Percentiles rank a stretch among this genome's conserved stretches.
phyloP scores from a whole-genome alignment of 805 yeast genomes.

The Wickerhamiella nectarea region DNA sequence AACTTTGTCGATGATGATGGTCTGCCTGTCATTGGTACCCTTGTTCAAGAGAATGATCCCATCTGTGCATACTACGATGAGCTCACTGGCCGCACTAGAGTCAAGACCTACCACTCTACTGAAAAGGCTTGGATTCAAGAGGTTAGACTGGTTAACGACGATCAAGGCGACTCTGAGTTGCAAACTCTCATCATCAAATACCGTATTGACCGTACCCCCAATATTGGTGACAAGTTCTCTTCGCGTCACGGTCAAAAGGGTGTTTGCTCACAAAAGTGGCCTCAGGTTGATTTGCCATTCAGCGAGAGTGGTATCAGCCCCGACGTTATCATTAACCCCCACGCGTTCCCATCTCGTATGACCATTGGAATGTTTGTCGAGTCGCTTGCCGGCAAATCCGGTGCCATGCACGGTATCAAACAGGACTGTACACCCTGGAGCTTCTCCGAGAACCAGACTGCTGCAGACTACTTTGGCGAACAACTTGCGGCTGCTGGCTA shows the following conservation, averaged over 20 bases:
- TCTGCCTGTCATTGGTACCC: slow-evolving; percentile 74
- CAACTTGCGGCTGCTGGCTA: slow-evolving; percentile 80
- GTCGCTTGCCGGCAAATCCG: slow-evolving; percentile 96
- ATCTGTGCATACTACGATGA: slow-evolving; percentile 88
- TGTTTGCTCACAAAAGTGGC: slow-evolving; percentile 98
- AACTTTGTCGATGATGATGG: slow-evolving; percentile 85
- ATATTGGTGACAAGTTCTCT: slow-evolving; percentile 95
- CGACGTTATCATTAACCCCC: slow-evolving; percentile 94
- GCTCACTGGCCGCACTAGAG: slow-evolving; percentile 76
- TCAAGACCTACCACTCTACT: slow-evolving; percentile 81
- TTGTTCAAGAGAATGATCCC: slow-evolving; percentile 92
- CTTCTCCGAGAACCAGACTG: slow-evolving; percentile 81
- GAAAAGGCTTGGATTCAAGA: slow-evolving; percentile 95
- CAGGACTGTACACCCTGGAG: slow-evolving; percentile 97
- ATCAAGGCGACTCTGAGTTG: slow-evolving; percentile 57
- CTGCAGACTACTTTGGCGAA: slow-evolving; percentile 95
- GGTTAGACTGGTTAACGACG: slow-evolving; percentile 84
- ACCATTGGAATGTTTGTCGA: slow-evolving; percentile 99
- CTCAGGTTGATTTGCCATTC: slow-evolving; percentile 92
- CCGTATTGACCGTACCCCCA: slow-evolving; percentile 80
- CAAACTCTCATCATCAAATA: slow-evolving; percentile 79
- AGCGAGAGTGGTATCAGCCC: slow-evolving; percentile 94
- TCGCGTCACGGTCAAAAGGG: slow-evolving; percentile 98
- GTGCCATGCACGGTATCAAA: slow-evolving; percentile 93
- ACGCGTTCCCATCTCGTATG: slow-evolving; percentile 99